These are phyloP conservation scores for Fusarium fracticaudum DNA, from an alignment of 2,329 filamentous ascomycete genomes.

Conservation along the genomic window DNA sequence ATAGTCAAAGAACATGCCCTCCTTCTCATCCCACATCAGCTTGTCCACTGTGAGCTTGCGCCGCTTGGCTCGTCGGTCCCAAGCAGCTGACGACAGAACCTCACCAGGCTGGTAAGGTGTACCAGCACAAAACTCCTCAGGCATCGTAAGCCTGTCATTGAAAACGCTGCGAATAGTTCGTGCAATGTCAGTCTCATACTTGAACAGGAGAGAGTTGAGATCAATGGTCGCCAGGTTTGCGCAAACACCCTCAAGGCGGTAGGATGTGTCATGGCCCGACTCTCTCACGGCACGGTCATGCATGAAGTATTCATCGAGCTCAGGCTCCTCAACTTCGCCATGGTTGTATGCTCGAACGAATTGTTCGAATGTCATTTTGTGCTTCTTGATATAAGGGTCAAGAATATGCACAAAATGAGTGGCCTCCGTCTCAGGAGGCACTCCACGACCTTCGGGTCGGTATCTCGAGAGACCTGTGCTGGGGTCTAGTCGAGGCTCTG, in stretches of 20 bases:
- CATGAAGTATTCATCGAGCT: slow-evolving; percentile 93
- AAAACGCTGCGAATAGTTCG: slow-evolving; percentile 87
- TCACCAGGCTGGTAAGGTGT: slow-evolving; percentile 71
- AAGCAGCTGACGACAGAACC: slow-evolving; percentile 82
- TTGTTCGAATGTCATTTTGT: slow-evolving; percentile 81
- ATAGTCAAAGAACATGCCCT: slow-evolving; percentile 99
- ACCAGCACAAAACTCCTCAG: slow-evolving; percentile 80
- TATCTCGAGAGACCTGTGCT: slow-evolving; percentile 85
- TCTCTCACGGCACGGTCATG: slow-evolving; percentile 96
- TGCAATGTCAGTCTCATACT: slow-evolving; percentile 95
- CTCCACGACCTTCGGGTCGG: slow-evolving; percentile 81
- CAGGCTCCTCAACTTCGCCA: slow-evolving; percentile 79
- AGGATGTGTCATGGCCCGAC: slow-evolving; percentile 95
- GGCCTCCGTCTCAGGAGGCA: slow-evolving; percentile 91
- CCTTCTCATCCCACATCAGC: slow-evolving; percentile 90
- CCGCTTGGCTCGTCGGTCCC: slow-evolving; percentile 88
- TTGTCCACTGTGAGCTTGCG: slow-evolving; percentile 89
- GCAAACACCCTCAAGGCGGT: slow-evolving; percentile 87
- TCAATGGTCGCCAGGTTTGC: slow-evolving; percentile 94
- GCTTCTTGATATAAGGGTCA: slow-evolving; percentile 83
- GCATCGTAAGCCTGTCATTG: slow-evolving; percentile 82
- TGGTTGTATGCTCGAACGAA: slow-evolving; percentile 92
- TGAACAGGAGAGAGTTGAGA: slow-evolving; percentile 93
- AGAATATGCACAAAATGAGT: slow-evolving; percentile 87
- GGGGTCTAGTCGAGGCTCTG: slow-evolving; percentile 79